Percentiles rank a stretch among this genome's conserved stretches.
Evolutionary conservation across 2,329 filamentous ascomycete genomes (phyloP).

Genomic region (Trichophaea hybrida): DNA sequence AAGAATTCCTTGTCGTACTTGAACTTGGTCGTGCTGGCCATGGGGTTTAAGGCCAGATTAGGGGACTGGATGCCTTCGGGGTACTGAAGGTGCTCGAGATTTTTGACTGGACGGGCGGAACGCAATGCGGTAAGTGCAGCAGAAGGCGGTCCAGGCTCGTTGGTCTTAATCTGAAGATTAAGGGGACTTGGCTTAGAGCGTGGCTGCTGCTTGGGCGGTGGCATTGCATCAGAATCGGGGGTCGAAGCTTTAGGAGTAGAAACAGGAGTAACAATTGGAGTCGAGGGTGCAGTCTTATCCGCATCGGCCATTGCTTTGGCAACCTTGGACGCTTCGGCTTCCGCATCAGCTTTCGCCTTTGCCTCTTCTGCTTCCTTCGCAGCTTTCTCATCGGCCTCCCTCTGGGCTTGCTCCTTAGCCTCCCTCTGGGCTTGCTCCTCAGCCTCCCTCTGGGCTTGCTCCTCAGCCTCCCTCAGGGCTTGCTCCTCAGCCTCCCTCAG

Average conservation of each 20-base stretch:
- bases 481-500: slow-evolving; percentile 24
- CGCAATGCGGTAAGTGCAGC: slow-evolving; percentile 87
- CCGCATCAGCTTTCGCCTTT: slow-evolving; percentile 27
- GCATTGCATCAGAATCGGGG: slow-evolving; percentile 35
- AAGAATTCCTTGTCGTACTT: slow-evolving; percentile 94
- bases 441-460: slow-evolving; percentile 28
- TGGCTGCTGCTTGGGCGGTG: slow-evolving; percentile 43
- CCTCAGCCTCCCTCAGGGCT: slow-evolving; percentile 29
- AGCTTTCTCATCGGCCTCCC: slow-evolving; percentile 28
- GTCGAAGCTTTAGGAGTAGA: slow-evolving; percentile 3
- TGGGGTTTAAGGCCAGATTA: slow-evolving; percentile 74
- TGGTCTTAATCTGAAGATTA: slow-evolving; percentile 71
- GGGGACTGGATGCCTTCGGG: slow-evolving; percentile 73
- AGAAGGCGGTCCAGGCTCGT: slow-evolving; percentile 82
- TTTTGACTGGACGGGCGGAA: slow-evolving; percentile 73
- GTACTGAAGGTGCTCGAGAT: slow-evolving; percentile 66
- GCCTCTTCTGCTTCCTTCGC: slow-evolving; percentile 22
- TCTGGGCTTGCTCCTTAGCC: slow-evolving; percentile 13
- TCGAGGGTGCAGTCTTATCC: slow-evolving; percentile 21
- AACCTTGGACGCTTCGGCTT: slow-evolving; percentile 23
- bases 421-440: slow-evolving; percentile 29
- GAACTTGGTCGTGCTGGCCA: slow-evolving; percentile 66
- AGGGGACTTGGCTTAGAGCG: slow-evolving; percentile 69
- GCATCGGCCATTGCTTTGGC: slow-evolving; percentile 5
- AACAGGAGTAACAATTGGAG: slow-evolving; percentile 12